Evolutionary conservation across 208 protist species (phyloP).

Genomic region (Leptomonas pyrrhocoris): DNA sequence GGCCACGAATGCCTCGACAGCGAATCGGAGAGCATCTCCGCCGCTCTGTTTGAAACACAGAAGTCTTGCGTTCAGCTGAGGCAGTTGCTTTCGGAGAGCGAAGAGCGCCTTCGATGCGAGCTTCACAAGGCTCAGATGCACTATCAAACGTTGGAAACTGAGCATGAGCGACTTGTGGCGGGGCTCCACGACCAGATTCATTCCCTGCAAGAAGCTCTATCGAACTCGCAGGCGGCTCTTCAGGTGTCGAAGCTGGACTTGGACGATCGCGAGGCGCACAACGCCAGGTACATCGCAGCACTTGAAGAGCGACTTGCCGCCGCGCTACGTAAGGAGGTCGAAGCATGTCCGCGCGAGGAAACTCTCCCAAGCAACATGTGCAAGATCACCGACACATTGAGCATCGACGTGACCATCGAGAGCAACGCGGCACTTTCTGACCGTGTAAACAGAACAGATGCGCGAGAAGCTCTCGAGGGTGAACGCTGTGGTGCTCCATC

Average conservation of each 20-base stretch:
- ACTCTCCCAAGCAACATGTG: neutral
- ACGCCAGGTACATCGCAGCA: neutral
- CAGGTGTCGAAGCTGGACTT: neutral
- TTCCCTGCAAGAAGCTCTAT: neutral
- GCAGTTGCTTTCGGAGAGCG: slow-evolving; percentile 16
- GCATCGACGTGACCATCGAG: neutral
- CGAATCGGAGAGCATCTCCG: slow-evolving; percentile 25
- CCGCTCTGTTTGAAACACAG: slow-evolving; percentile 24
- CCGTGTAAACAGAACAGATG: neutral
- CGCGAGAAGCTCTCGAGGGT: neutral
- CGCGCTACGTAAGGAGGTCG: neutral
- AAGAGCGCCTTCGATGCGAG: slow-evolving; percentile 14
- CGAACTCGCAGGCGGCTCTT: neutral
- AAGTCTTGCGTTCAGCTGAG: slow-evolving; percentile 19
- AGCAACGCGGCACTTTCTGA: neutral
- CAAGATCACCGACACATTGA: neutral
- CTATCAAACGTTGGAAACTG: neutral
- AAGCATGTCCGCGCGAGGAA: neutral
- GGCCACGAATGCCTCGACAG: slow-evolving; percentile 22
- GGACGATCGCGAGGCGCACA: neutral
- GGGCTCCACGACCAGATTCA: neutral
- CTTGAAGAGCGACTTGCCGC: neutral
- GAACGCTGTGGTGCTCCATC: no score
- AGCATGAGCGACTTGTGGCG: neutral
- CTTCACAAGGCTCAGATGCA: neutral